A percentile compares a stretch with the other conserved stretches of the same genome.
Evolutionary conservation across 2,329 filamentous ascomycete genomes (phyloP).

Genomic region (Aspergillus unguis): DNA sequence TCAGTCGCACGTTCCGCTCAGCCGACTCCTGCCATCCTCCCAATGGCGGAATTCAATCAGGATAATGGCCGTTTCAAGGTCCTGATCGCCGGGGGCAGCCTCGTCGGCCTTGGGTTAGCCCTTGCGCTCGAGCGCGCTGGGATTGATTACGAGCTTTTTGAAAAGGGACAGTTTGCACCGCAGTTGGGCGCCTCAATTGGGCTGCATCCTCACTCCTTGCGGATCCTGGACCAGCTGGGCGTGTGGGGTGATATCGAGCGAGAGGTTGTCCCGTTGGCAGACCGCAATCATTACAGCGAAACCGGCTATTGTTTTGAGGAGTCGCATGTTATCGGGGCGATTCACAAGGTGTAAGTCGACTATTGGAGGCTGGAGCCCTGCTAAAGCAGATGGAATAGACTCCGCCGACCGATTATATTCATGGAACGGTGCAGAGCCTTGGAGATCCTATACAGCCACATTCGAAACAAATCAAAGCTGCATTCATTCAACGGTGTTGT

Average conservation of each 20-base stretch:
- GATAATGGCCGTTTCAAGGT: neutral
- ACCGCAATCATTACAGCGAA: neutral
- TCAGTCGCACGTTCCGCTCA: neutral
- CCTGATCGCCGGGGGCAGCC: neutral
- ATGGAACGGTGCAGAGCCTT: conserved; percentile 1
- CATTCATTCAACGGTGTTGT: neutral
- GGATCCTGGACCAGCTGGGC: conserved; percentile 3
- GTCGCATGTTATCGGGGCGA: neutral
- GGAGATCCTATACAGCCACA: neutral
- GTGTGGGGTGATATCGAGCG: neutral
- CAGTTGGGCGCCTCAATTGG: conserved; percentile 2
- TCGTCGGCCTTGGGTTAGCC: neutral
- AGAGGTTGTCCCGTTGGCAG: neutral
- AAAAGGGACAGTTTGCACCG: neutral
- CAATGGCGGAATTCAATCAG: neutral
- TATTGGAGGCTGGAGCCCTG: neutral
- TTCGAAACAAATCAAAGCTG: neutral
- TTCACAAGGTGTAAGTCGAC: neutral
- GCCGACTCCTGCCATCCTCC: neutral
- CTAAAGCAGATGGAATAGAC: neutral
- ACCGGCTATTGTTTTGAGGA: neutral
- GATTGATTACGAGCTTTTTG: conserved; percentile 3
- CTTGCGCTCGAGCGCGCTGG: conserved; percentile 1
- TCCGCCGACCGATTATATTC: conserved; percentile 1
- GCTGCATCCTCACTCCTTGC: neutral